Evolutionary conservation across 2,329 filamentous ascomycete genomes (phyloP).

Genomic region (Clonostachys chloroleuca): DNA sequence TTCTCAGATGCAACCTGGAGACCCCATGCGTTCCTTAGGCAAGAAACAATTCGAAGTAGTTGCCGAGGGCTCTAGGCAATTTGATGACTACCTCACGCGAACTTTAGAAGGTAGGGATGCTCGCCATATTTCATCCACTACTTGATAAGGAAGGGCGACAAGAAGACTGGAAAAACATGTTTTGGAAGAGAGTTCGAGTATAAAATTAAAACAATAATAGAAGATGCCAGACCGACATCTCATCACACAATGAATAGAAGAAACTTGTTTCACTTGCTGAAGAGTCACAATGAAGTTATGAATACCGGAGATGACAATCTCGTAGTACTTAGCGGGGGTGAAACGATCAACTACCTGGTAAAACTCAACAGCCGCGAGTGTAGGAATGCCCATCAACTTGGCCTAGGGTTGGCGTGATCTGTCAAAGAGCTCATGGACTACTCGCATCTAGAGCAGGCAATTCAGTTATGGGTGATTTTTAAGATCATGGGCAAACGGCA

Average conservation of each 20-base stretch:
- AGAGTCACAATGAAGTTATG: neutral
- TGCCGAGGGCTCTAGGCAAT: conserved; percentile 3
- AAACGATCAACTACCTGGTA: conserved; percentile 6
- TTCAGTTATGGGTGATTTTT: neutral
- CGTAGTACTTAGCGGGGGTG: neutral
- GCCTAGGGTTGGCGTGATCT: conserved; percentile 10
- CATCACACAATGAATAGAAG: too few relatives aligned
- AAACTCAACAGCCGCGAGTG: conserved; percentile 37
- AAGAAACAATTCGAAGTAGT: conserved; percentile 4
- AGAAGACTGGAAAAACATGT: neutral
- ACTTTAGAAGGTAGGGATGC: neutral
- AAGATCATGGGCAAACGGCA: neutral
- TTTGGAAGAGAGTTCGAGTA: too few relatives aligned
- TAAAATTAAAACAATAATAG: too few relatives aligned
- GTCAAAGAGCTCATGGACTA: neutral
- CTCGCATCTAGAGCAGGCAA: neutral
- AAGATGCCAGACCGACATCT: too few relatives aligned
- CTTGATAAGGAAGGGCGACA: neutral
- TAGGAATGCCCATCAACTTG: conserved; percentile 23
- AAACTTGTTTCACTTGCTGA: neutral
- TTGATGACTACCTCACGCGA: conserved; percentile 3
- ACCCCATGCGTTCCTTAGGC: conserved; percentile 1
- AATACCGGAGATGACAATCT: neutral
- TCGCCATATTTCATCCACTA: neutral
- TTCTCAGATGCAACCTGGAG: neutral